These are phyloP conservation scores for Candida anglica DNA, from an alignment of 805 yeast genomes.

Conservation along the genomic window DNA sequence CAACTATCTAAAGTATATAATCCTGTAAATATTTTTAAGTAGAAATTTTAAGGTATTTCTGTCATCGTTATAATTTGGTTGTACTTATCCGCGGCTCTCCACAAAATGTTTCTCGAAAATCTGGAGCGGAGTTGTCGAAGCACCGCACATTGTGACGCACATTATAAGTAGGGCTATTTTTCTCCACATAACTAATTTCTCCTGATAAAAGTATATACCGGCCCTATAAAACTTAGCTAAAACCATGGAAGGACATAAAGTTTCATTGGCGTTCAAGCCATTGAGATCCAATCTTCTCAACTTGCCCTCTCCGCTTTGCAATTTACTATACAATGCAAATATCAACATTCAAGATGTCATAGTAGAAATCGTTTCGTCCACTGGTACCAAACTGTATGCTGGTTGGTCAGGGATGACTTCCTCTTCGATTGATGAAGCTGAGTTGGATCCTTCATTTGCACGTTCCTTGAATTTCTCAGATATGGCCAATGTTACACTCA, in stretches of 20 bases:
- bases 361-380: constrained; percentile 37
- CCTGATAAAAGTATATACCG: too few species aligned
- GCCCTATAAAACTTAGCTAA: too few species aligned
- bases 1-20: too few species aligned
- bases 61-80: too few species aligned
- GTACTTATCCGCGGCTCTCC: too few species aligned
- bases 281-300: constrained; percentile 49
- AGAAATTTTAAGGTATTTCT: too few species aligned
- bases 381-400: constrained; percentile 31
- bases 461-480: constrained; percentile 44
- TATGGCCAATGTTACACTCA: constrained; percentile 32
- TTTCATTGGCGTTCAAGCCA: constrained; percentile 23
- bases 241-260: constrained; percentile 35
- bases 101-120: too few species aligned
- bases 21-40: too few species aligned
- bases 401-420: constrained; percentile 68
- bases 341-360: constrained; percentile 58
- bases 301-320: constrained; percentile 47
- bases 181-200: too few species aligned
- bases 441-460: constrained; percentile 69
- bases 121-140: too few species aligned
- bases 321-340: constrained; percentile 46
- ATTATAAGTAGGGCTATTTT: too few species aligned
- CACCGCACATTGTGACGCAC: too few species aligned
- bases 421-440: constrained; percentile 33